Evolutionary conservation across 2,329 filamentous ascomycete species (phyloP), one percentile per base, ranked within the genome.

Genomic region (Hypomyces rosellus): DNA sequence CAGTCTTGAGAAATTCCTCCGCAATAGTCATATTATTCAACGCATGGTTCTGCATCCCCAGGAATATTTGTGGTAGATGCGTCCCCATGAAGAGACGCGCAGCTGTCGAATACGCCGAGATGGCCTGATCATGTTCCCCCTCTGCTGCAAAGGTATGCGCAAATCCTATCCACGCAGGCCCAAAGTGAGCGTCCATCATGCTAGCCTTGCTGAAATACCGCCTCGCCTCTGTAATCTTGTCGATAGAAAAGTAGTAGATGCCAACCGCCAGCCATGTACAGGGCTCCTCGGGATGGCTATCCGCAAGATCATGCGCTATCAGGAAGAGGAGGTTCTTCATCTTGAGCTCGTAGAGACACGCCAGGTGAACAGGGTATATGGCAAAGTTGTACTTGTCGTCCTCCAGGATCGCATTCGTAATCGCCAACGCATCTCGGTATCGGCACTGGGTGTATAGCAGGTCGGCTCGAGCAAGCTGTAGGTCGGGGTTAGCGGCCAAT

Each of bases 11-110:
- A 65, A 97, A 99, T 66, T 99, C 93, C 57, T 95, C 88, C 0
- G 95, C 93, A 14, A 97, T 78, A 1, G 84, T 85, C 81, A 97
- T 88, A 61, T 99, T 97, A 68, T 95, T 95, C 53, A 99, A 78
- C 15, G 92, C 89, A 44, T 97, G 85, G 68, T 99, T 95, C 67
- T 99, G 95, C 93, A 99, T 99, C 6, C 95, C 93, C 22, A 99
- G 74, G 66, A 97, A 99, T 3, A 99, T 81, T 63, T 96, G 92
- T 0, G 93, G 93, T 1, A 99, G 77, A 66, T 99, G 95, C 0
- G 92, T 97, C 37, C 93, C 93, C 74, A 96, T 95, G 69, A 99
- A 99, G 0, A 99, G 74, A 37, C 93, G 81, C 2, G 92, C 92
- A 1, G 93, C 93, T 1, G 93, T 99, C 30, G 89, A 95, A 71